Conservation (phyloP, 1,284 basidiomycete species). For the Cerioporus squamosus region DNA sequence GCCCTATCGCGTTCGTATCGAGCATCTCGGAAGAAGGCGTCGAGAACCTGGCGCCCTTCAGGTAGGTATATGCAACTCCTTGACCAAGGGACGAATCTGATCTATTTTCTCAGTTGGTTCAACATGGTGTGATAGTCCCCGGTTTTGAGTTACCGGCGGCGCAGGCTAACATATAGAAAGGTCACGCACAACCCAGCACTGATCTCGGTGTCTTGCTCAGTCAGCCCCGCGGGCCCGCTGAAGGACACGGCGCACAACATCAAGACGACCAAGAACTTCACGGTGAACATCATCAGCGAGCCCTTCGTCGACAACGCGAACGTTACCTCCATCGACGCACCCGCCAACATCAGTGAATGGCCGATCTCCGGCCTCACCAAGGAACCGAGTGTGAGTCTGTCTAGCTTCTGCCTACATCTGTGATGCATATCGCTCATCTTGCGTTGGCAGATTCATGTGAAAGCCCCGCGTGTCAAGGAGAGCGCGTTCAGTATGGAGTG, state of each 20-base stretch:
- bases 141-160: background rate
- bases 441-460: conserved; percentile 45
- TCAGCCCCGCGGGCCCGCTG: conserved; percentile 41
- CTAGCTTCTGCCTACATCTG: background rate
- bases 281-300: conserved; percentile 79
- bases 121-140: conserved; percentile 40
- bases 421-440: background rate
- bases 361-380: conserved; percentile 71
- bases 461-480: conserved; percentile 71
- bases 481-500: conserved; percentile 79
- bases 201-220: conserved; percentile 61
- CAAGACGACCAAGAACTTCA: conserved; percentile 69
- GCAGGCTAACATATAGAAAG: conserved; percentile 31
- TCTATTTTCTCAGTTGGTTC: conserved; percentile 51
- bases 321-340: conserved; percentile 67
- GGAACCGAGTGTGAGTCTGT: conserved; percentile 51
- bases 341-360: conserved; percentile 74
- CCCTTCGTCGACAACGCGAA: conserved; percentile 77
- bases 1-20: conserved; percentile 79
- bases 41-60: conserved; percentile 72
- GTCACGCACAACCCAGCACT: conserved; percentile 69
- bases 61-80: conserved; percentile 37
- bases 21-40: conserved; percentile 58
- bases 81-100: conserved; percentile 2
- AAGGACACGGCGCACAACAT: conserved; percentile 78